These are phyloP conservation scores for Pyrenophora seminiperda DNA, from an alignment of 2,329 filamentous ascomycete species.

Conservation along the genomic window DNA sequence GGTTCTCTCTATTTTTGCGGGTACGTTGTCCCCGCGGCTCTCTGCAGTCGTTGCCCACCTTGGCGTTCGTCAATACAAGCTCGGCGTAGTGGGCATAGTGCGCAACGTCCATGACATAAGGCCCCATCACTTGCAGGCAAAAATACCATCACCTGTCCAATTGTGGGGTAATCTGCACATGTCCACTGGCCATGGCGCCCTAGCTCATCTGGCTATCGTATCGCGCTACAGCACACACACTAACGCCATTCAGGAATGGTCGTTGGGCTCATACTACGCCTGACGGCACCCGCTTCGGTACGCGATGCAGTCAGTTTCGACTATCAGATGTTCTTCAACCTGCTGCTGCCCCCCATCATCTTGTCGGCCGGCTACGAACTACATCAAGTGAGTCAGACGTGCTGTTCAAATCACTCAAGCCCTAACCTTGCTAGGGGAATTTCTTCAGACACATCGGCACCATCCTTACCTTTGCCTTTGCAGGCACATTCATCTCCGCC, in stretches of 20 bases:
- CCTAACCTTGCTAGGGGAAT: constrained; percentile 65
- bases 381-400: constrained; percentile 67
- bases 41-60: background rate
- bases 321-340: constrained; percentile 99
- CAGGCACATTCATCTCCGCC: constrained; percentile 94
- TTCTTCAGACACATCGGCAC: constrained; percentile 99
- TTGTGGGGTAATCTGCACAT: constrained; percentile 22
- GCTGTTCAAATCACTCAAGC: background rate
- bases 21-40: constrained; percentile 53
- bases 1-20: constrained; percentile 96
- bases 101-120: constrained; percentile 14
- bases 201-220: constrained; percentile 22
- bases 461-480: constrained; percentile 96
- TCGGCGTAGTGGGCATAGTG: constrained; percentile 16
- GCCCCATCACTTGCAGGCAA: constrained; percentile 7
- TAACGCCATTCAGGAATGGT: constrained; percentile 74
- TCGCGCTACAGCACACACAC: constrained; percentile 25
- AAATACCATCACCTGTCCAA: constrained; percentile 11
- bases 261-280: constrained; percentile 83
- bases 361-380: constrained; percentile 95
- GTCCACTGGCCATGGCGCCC: constrained; percentile 15
- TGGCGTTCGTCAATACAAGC: constrained; percentile 13
- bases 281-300: constrained; percentile 81
- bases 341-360: constrained; percentile 97
- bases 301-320: constrained; percentile 93